phyloP scores from a whole-genome alignment of 257 asterid genomes.

The Mitragyna speciosa region DNA sequence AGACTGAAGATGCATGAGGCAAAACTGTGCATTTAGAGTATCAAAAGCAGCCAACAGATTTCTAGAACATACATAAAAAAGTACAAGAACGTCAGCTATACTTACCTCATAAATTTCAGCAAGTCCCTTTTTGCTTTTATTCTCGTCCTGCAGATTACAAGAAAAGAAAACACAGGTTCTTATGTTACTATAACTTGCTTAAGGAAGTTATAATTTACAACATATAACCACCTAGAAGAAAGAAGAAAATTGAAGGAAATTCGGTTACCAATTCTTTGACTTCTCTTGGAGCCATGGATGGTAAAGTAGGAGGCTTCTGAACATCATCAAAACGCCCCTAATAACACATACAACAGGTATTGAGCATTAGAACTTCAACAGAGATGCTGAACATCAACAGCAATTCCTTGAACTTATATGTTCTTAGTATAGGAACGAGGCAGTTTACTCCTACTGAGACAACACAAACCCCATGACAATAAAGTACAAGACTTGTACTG shows the following conservation, averaged over 20 bases:
- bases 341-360: background rate
- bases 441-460: background rate
- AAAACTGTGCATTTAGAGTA: background rate
- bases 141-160: slow-evolving; percentile 67
- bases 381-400: background rate
- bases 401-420: background rate
- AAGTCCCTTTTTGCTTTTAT: slow-evolving; percentile 90
- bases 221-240: slow-evolving; percentile 15
- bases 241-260: slow-evolving; percentile 6
- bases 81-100: slow-evolving; percentile 2
- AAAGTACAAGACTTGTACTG: background rate
- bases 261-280: slow-evolving; percentile 65
- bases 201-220: slow-evolving; percentile 14
- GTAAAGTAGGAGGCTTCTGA: slow-evolving; percentile 65
- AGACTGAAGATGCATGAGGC: background rate
- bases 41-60: background rate
- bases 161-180: background rate
- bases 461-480: background rate
- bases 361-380: slow-evolving; percentile 1
- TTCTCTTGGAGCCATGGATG: slow-evolving; percentile 63
- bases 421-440: background rate
- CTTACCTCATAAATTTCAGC: slow-evolving; percentile 89
- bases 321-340: slow-evolving; percentile 89
- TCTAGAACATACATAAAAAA: background rate
- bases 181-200: slow-evolving; percentile 9